phyloP scores from a whole-genome alignment of 2,329 filamentous ascomycete genomes.

The Monilinia fructigena region DNA sequence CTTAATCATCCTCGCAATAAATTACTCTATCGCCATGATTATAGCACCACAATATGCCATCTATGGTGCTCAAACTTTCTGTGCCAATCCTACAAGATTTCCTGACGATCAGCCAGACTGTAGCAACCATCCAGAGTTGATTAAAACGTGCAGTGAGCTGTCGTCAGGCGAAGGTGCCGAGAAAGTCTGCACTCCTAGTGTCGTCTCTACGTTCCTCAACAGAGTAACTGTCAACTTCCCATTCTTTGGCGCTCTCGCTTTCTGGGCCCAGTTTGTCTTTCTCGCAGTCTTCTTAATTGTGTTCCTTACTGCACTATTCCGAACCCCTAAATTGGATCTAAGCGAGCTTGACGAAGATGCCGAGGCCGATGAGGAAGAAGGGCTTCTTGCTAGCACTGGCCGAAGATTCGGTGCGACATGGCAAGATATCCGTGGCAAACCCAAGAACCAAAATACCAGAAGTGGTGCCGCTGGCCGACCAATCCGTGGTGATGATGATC shows the following conservation, averaged over 20 bases:
- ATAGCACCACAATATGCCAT: slow-evolving; percentile 95
- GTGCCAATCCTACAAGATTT: slow-evolving; percentile 65
- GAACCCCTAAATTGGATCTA: slow-evolving; percentile 73
- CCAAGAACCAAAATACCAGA: slow-evolving; percentile 28
- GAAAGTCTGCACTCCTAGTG: slow-evolving; percentile 83
- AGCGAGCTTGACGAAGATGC: slow-evolving; percentile 82
- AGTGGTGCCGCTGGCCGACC: slow-evolving; percentile 29
- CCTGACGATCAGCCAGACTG: slow-evolving; percentile 74
- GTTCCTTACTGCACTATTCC: slow-evolving; percentile 75
- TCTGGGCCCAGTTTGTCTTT: slow-evolving; percentile 96
- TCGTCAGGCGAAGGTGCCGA: slow-evolving; percentile 68
- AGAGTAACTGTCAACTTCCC: slow-evolving; percentile 91
- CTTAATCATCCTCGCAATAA: slow-evolving; percentile 84
- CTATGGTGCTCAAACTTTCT: slow-evolving; percentile 93
- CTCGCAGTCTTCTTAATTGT: slow-evolving; percentile 79
- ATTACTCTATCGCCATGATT: slow-evolving; percentile 89
- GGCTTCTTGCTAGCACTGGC: slow-evolving; percentile 79
- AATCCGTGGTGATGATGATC: slow-evolving; percentile 32
- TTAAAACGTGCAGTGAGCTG: slow-evolving; percentile 79
- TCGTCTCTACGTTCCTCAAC: slow-evolving; percentile 91
- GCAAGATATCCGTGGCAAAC: slow-evolving; percentile 70
- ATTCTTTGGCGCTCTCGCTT: slow-evolving; percentile 87
- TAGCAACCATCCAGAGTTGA: slow-evolving; percentile 63
- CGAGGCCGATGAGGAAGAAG: slow-evolving; percentile 90
- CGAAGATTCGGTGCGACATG: slow-evolving; percentile 81